These are phyloP conservation scores for Nicotiana sylvestris DNA, from an alignment of 257 asterid species.

Conservation along the genomic window DNA sequence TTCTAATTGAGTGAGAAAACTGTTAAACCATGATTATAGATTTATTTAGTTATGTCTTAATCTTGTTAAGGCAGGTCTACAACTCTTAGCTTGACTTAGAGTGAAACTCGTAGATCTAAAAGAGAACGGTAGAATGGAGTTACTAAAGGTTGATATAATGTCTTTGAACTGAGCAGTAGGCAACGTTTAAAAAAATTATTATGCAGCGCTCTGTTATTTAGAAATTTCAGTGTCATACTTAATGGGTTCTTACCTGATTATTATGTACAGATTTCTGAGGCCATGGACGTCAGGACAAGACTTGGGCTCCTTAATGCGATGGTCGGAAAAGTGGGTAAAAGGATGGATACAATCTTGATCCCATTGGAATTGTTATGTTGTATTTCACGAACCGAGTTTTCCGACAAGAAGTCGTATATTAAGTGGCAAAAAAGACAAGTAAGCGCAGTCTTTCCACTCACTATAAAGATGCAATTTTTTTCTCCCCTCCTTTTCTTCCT, in stretches of 20 bases:
- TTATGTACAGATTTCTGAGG: constrained; percentile 73
- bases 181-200: too few species aligned
- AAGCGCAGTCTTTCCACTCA: constrained; percentile 33
- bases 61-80: too few species aligned
- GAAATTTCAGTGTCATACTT: constrained; percentile 11
- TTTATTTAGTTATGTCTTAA: too few species aligned
- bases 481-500: constrained; percentile 4
- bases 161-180: too few species aligned
- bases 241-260: constrained; percentile 18
- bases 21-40: too few species aligned
- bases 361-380: constrained; percentile 90
- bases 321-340: constrained; percentile 95
- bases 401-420: constrained; percentile 90
- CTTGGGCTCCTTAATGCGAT: constrained; percentile 88
- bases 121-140: too few species aligned
- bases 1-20: too few species aligned
- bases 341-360: constrained; percentile 89
- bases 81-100: too few species aligned
- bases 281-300: constrained; percentile 84
- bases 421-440: constrained; percentile 99
- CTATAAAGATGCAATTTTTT: background rate
- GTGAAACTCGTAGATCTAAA: too few species aligned
- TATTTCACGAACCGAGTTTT: constrained; percentile 87
- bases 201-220: background rate
- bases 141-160: too few species aligned